phyloP scores from a whole-genome alignment of 1,139 yeast genomes.

The Trichomonascaceae sp. region DNA sequence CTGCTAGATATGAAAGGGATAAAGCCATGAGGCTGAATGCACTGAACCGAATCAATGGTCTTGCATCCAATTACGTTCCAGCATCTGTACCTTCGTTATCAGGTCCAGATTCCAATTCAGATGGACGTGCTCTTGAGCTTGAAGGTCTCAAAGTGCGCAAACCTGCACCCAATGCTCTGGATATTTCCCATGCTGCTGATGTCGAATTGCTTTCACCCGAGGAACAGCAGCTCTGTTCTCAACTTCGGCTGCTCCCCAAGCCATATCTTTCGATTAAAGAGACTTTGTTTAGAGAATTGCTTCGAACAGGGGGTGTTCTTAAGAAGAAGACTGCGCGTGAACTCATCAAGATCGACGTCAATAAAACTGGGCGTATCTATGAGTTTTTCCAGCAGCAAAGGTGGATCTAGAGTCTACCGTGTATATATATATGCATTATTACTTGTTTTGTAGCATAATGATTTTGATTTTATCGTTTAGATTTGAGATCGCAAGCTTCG shows the following conservation, averaged over 20 bases:
- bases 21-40: slow-evolving; percentile 43
- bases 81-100: slow-evolving; percentile 10
- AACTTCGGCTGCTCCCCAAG: slow-evolving; percentile 79
- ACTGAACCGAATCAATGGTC: slow-evolving; percentile 19
- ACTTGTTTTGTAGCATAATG: not conserved
- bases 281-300: slow-evolving; percentile 80
- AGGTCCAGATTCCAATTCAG: slow-evolving; percentile 2
- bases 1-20: slow-evolving; percentile 82
- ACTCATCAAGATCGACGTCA: slow-evolving; percentile 74
- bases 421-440: not conserved
- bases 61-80: slow-evolving; percentile 15
- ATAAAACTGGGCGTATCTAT: slow-evolving; percentile 79
- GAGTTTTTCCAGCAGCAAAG: slow-evolving; percentile 90
- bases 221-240: slow-evolving; percentile 81
- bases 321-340: slow-evolving; percentile 82
- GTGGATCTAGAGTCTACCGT: slow-evolving; percentile 46
- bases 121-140: not conserved
- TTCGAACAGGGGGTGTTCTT: slow-evolving; percentile 75
- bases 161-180: slow-evolving; percentile 38
- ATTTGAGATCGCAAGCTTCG: not conserved
- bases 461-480: not conserved
- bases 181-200: slow-evolving; percentile 79
- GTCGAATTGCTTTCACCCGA: slow-evolving; percentile 74
- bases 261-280: slow-evolving; percentile 92
- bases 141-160: slow-evolving; percentile 14